Percentiles rank a stretch among this genome's conserved stretches.
phyloP scores from a whole-genome alignment of 2,329 filamentous ascomycete species.

The Ceratocystis cubensis region DNA sequence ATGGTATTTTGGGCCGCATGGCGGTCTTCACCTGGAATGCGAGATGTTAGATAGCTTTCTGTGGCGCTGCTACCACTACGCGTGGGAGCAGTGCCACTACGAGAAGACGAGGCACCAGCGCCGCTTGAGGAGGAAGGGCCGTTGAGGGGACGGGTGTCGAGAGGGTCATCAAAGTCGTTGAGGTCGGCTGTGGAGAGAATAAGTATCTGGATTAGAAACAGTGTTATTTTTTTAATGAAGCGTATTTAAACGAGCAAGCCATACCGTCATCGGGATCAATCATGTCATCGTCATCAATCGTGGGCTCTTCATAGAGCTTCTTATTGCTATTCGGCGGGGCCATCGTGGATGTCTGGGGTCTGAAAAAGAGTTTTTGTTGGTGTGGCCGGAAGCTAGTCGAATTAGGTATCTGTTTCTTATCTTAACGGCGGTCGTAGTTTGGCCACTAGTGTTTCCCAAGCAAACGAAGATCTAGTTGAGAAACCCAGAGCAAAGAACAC shows the following conservation, averaged over 20 bases:
- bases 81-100: not conserved
- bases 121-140: slow-evolving; percentile 45
- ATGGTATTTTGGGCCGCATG: slow-evolving; percentile 84
- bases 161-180: slow-evolving; percentile 84
- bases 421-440: not conserved
- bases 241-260: slow-evolving; percentile 19
- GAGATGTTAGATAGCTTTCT: slow-evolving; percentile 73
- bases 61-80: slow-evolving; percentile 40
- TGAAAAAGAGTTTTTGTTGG: not conserved
- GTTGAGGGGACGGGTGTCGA: slow-evolving; percentile 65
- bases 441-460: not conserved
- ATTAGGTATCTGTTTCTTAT: not conserved
- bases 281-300: slow-evolving; percentile 53
- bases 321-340: slow-evolving; percentile 21
- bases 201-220: not conserved
- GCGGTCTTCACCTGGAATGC: slow-evolving; percentile 85
- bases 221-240: not conserved
- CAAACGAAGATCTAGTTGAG: not conserved
- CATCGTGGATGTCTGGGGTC: slow-evolving; percentile 11
- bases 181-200: slow-evolving; percentile 53
- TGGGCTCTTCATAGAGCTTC: slow-evolving; percentile 27
- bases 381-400: not conserved
- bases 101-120: slow-evolving; percentile 23
- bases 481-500: slow-evolving; percentile 1
- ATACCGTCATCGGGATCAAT: slow-evolving; percentile 70